Conservation (phyloP, 352 stramenopile species). For the Globisporangium splendens region DNA sequence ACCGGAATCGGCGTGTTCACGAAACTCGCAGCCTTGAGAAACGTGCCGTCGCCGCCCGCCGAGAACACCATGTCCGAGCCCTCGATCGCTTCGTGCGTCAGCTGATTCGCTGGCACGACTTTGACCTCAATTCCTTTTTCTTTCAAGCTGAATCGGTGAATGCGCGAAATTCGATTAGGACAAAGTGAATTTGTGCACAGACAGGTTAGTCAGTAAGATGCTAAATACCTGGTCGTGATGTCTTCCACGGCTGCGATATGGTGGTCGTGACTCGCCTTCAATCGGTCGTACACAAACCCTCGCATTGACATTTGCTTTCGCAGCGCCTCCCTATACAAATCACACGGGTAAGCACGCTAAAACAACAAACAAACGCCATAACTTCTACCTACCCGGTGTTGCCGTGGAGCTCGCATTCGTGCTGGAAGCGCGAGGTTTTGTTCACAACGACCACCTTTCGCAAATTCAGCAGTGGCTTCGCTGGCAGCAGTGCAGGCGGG, state of each 20-base stretch:
- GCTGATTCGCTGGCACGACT: constrained; percentile 72
- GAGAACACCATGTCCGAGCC: constrained; percentile 86
- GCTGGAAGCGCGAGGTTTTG: constrained; percentile 86
- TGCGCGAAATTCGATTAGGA: not conserved
- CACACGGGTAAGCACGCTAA: constrained; percentile 3
- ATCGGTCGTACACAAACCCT: constrained; percentile 82
- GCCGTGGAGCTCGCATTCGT: constrained; percentile 77
- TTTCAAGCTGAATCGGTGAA: constrained; percentile 37
- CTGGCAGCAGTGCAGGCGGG: constrained; percentile 41
- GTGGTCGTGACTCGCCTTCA: constrained; percentile 85
- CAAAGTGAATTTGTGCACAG: too few species aligned
- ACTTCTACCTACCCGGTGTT: constrained; percentile 61
- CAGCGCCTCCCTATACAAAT: constrained; percentile 62
- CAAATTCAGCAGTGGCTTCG: constrained; percentile 49
- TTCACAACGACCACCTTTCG: constrained; percentile 86
- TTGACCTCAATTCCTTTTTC: constrained; percentile 64
- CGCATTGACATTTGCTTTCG: constrained; percentile 90
- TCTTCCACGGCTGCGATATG: constrained; percentile 84
- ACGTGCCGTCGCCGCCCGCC: constrained; percentile 81
- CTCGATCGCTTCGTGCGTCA: constrained; percentile 76
- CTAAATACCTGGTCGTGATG: constrained; percentile 59
- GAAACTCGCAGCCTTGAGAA: constrained; percentile 84
- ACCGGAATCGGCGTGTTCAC: constrained; percentile 84
- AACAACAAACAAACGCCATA: not conserved
- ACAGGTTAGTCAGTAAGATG: too few species aligned